Conservation (phyloP, 257 asterid species). For the Solanum acaule region DNA sequence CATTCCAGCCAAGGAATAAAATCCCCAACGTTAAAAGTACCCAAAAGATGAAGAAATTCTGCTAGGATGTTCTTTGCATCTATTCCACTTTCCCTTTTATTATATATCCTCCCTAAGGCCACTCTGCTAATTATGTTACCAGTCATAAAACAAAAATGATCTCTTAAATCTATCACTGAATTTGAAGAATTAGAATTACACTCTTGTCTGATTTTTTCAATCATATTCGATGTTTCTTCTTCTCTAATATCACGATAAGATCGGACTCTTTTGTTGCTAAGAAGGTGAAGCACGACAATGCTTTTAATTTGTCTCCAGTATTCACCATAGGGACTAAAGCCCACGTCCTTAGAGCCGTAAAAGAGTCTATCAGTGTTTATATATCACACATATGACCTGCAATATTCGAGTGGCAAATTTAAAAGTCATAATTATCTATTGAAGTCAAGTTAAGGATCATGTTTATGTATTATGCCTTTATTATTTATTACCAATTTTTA, state of each 20-base stretch:
- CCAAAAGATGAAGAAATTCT: slow-evolving; percentile 7
- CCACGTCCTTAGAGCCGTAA: background rate
- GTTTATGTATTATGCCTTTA: too few relatives aligned
- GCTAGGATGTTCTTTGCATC: background rate
- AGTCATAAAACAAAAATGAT: slow-evolving; percentile 5
- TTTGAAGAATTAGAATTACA: background rate
- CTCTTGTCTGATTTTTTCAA: background rate
- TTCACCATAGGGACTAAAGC: background rate
- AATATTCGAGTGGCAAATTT: too few relatives aligned
- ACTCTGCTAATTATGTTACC: slow-evolving; percentile 30
- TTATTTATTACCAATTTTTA: too few relatives aligned
- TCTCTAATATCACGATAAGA: background rate
- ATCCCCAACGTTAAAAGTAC: slow-evolving; percentile 10
- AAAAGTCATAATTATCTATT: too few relatives aligned
- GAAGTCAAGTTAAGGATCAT: too few relatives aligned
- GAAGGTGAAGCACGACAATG: slow-evolving; percentile 1
- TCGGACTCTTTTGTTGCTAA: slow-evolving; percentile 1
- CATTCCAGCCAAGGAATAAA: slow-evolving; percentile 33
- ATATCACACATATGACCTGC: too few relatives aligned
- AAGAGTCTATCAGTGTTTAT: background rate
- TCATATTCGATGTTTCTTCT: slow-evolving; percentile 1
- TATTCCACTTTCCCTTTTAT: slow-evolving; percentile 13
- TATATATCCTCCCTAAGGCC: slow-evolving; percentile 31
- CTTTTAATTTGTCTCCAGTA: slow-evolving; percentile 11
- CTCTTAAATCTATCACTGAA: slow-evolving; percentile 19